Percentiles rank a stretch among this genome's conserved stretches.
phyloP scores from a whole-genome alignment of 371 early-diverging fungal genomes.

The Chytridiales sp. region DNA sequence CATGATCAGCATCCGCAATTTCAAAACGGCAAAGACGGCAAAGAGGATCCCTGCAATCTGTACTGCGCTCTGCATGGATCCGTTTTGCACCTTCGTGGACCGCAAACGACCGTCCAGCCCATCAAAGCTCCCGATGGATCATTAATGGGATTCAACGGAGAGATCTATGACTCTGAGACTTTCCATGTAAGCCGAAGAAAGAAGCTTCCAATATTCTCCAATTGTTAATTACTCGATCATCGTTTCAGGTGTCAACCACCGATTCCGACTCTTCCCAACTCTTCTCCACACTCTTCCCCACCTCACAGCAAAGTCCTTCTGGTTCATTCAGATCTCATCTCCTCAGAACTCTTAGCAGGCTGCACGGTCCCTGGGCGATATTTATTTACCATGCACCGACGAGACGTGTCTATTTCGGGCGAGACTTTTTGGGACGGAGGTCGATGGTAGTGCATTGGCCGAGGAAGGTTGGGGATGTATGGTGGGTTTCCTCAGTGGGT shows the following conservation, averaged over 20 bases:
- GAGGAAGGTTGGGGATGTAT: neutral
- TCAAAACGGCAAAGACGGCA: too few species aligned
- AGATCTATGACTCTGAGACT: slow-evolving; percentile 41
- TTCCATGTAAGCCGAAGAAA: slow-evolving; percentile 39
- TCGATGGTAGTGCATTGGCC: slow-evolving; percentile 64
- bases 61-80: slow-evolving; percentile 70
- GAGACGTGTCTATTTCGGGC: slow-evolving; percentile 70
- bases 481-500: slow-evolving; percentile 27
- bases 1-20: too few species aligned
- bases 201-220: neutral
- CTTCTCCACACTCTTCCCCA: neutral
- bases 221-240: slow-evolving; percentile 59
- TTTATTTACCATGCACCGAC: slow-evolving; percentile 34
- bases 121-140: slow-evolving; percentile 46
- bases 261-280: slow-evolving; percentile 1
- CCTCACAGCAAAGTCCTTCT: slow-evolving; percentile 8
- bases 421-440: slow-evolving; percentile 83
- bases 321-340: slow-evolving; percentile 8
- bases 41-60: too few species aligned
- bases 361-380: slow-evolving; percentile 26
- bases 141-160: slow-evolving; percentile 60
- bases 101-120: slow-evolving; percentile 67
- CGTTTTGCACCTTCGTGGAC: slow-evolving; percentile 80
- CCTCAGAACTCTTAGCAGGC: slow-evolving; percentile 4
- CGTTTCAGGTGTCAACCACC: slow-evolving; percentile 54